phyloP scores from a whole-genome alignment of 768 basidiomycete genomes.

The Russula ochroleuca region DNA sequence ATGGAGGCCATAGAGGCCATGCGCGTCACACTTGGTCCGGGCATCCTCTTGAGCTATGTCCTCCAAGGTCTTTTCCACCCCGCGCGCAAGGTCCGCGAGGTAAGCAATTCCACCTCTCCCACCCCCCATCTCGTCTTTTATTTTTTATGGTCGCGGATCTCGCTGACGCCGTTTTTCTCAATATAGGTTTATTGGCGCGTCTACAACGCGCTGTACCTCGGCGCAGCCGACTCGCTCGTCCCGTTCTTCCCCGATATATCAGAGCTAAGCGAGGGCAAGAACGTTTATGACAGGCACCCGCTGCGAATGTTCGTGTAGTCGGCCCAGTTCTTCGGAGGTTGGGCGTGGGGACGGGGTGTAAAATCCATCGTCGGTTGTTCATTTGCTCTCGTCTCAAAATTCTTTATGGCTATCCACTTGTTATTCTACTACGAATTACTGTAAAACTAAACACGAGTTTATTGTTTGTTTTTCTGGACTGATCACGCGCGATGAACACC shows the following conservation, averaged over 20 bases:
- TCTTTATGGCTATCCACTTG: not conserved
- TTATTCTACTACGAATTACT: slow-evolving; percentile 12
- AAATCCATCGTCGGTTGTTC: not conserved
- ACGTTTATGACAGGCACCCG: slow-evolving; percentile 80
- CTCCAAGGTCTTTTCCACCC: slow-evolving; percentile 97
- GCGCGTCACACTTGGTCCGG: slow-evolving; percentile 93
- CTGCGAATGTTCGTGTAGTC: slow-evolving; percentile 74
- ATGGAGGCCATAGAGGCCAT: slow-evolving; percentile 99
- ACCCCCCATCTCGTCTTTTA: too few relatives aligned
- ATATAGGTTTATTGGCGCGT: slow-evolving; percentile 81
- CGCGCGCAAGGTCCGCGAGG: slow-evolving; percentile 93
- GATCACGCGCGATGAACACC: not conserved
- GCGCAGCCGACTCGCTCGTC: slow-evolving; percentile 85
- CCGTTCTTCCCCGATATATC: slow-evolving; percentile 92
- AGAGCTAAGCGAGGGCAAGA: slow-evolving; percentile 85
- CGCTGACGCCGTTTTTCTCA: not conserved
- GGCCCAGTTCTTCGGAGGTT: not conserved
- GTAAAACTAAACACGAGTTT: slow-evolving; percentile 1
- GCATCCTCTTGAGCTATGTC: slow-evolving; percentile 86
- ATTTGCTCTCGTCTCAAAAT: not conserved
- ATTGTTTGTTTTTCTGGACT: not conserved
- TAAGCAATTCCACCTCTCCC: slow-evolving; percentile 36
- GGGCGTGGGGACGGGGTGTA: not conserved
- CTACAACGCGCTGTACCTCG: slow-evolving; percentile 92
- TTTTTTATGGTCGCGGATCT: too few relatives aligned